These are phyloP conservation scores for Calonectria naviculata DNA, from an alignment of 2,329 filamentous ascomycete species.

Conservation along the genomic window DNA sequence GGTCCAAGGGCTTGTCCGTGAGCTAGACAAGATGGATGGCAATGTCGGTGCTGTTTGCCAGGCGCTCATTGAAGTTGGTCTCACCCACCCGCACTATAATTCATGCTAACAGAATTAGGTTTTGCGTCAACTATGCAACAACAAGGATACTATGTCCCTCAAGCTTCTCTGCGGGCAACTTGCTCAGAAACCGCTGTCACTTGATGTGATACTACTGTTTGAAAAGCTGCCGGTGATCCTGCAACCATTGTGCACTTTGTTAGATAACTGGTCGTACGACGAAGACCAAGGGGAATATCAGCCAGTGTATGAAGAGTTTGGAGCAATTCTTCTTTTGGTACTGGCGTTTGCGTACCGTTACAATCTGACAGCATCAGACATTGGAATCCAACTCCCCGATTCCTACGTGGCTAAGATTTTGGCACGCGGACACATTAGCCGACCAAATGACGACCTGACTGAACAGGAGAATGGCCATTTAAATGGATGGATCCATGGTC, in stretches of 20 bases:
- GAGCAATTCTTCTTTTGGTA: constrained; percentile 78
- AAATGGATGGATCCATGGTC: constrained; percentile 79
- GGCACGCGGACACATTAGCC: constrained; percentile 66
- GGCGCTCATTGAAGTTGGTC: constrained; percentile 76
- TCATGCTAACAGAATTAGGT: constrained; percentile 57
- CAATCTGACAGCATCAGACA: constrained; percentile 70
- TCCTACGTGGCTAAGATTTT: constrained; percentile 78
- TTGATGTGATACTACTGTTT: constrained; percentile 83
- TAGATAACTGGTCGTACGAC: constrained; percentile 85
- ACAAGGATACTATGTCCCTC: constrained; percentile 83
- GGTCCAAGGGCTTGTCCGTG: constrained; percentile 80
- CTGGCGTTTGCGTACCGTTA: constrained; percentile 83
- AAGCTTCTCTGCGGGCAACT: constrained; percentile 79
- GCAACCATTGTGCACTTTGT: constrained; percentile 77
- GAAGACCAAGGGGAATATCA: constrained; percentile 88
- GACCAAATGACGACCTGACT: constrained; percentile 68
- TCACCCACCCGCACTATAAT: neutral
- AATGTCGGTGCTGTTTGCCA: constrained; percentile 89
- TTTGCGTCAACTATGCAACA: constrained; percentile 74
- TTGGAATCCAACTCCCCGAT: constrained; percentile 68
- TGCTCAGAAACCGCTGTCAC: constrained; percentile 75
- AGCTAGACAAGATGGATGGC: constrained; percentile 90
- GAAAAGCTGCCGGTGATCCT: constrained; percentile 77
- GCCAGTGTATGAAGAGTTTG: constrained; percentile 88
- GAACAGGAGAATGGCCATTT: constrained; percentile 74